Evolutionary conservation across 2,329 filamentous ascomycete species (phyloP), one percentile per base, ranked within the genome.

Genomic region (Cladosporium sp.): DNA sequence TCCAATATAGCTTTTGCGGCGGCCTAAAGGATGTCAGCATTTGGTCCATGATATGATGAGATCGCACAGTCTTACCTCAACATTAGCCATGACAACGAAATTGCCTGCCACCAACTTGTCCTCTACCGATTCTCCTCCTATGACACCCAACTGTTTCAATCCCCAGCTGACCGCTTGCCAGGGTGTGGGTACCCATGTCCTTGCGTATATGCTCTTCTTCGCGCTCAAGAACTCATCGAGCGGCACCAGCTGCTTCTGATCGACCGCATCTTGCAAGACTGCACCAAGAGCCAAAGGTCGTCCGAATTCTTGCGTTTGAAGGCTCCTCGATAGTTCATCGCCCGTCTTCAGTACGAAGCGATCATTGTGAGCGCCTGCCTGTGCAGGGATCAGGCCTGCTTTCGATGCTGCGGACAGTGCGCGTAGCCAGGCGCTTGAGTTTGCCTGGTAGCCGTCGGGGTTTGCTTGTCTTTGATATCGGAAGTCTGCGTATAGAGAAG

Each of bases 401-500:
- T 83, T 79, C 0, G 86, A 80, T 1, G 91, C 88, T 52, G 83
- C 78, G n/a, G 83, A 80, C 40, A 96, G 80, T 2, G 86, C 91
- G 37, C 83, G 82, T 58, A 87, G 84, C 91, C 91, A 96, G 53
- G 90, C 89, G 6, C 81, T 76, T 40, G 90, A 78, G 71, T 96
- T 96, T 42, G 91, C 90, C 19, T 80, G 76, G 76, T 91, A 96
- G 66, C 90, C 91, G 71, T 95, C 90, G 1, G 91, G 90, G 69
- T 96, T 96, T 20, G 89, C 83, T 37, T 82, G 83, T 66, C 82
- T 82, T 64, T 93, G 90, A 4, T 83, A 75, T 36, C 84, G 80
- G 69, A 96, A 96, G 71, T 96, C 91, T 48, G 91, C 92, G 75
- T 95, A 96, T 45, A 96, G 84, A 4, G 91, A 92, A 12, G 90